Evolutionary conservation across 345 rosid species (phyloP).

Genomic region (Gossypium rotundifolium): DNA sequence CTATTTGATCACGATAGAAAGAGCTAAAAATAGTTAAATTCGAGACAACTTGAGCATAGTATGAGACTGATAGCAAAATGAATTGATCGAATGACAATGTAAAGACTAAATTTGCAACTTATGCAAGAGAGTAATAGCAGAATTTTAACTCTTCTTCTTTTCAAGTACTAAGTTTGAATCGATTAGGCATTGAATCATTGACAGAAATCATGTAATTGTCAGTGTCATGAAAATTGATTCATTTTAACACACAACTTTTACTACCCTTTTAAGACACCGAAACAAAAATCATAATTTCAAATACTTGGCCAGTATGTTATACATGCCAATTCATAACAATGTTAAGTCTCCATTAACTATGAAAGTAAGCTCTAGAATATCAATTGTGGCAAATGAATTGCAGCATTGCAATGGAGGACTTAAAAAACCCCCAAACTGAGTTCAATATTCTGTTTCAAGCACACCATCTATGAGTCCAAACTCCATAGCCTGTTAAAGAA

Average conservation of each 20-base stretch:
- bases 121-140: no score
- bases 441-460: constrained; percentile 70
- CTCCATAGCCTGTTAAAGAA: constrained; percentile 67
- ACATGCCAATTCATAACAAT: no score
- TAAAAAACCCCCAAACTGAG: neutral
- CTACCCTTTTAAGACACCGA: neutral
- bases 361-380: neutral
- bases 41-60: no score
- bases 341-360: neutral
- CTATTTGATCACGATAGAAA: no score
- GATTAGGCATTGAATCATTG: neutral
- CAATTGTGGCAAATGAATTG: neutral
- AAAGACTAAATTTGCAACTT: no score
- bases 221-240: neutral
- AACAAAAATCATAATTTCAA: no score
- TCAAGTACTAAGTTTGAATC: neutral
- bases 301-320: no score
- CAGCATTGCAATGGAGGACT: neutral
- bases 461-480: constrained; percentile 78
- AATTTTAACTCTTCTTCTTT: no score
- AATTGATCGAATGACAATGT: no score
- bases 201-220: neutral
- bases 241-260: neutral
- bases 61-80: no score
- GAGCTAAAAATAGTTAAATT: no score